phyloP scores from a whole-genome alignment of 1,284 basidiomycete species.

The Veloboletus limbatus region DNA sequence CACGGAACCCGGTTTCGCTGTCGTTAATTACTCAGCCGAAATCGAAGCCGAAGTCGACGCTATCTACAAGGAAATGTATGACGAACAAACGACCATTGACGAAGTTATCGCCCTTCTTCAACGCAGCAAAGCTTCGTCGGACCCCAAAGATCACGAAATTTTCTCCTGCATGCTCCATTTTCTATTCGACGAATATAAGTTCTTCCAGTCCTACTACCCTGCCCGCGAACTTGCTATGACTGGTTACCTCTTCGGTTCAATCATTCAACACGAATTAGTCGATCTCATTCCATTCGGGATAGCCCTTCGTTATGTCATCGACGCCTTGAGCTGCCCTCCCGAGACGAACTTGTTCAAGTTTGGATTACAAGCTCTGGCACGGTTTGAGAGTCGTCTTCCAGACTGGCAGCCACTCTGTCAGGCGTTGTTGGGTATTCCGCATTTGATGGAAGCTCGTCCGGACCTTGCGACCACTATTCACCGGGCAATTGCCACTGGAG shows the following conservation, averaged over 20 bases:
- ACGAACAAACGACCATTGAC: constrained; percentile 90
- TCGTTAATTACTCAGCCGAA: constrained; percentile 85
- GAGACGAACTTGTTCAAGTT: constrained; percentile 96
- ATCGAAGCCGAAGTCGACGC: constrained; percentile 92
- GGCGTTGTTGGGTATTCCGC: constrained; percentile 84
- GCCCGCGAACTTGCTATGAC: constrained; percentile 95
- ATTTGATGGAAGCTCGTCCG: constrained; percentile 84
- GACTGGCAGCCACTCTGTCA: constrained; percentile 96
- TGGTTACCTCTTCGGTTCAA: constrained; percentile 92
- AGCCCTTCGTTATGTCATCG: constrained; percentile 95
- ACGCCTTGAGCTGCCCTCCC: constrained; percentile 87
- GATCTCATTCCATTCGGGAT: constrained; percentile 96
- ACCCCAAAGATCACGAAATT: constrained; percentile 87
- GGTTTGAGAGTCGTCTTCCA: constrained; percentile 84
- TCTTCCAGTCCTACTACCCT: constrained; percentile 96
- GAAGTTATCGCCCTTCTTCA: constrained; percentile 89
- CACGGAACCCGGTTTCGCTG: constrained; percentile 88
- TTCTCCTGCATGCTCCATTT: constrained; percentile 99
- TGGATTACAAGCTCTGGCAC: constrained; percentile 86
- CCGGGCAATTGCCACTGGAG: constrained; percentile 58
- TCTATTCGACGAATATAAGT: constrained; percentile 99
- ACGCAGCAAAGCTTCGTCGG: constrained; percentile 80
- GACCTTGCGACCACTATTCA: constrained; percentile 79
- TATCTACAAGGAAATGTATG: constrained; percentile 99
- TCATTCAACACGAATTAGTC: constrained; percentile 93